Evolutionary conservation across 345 rosid genomes (phyloP).

Genomic region (Clausena lansium): DNA sequence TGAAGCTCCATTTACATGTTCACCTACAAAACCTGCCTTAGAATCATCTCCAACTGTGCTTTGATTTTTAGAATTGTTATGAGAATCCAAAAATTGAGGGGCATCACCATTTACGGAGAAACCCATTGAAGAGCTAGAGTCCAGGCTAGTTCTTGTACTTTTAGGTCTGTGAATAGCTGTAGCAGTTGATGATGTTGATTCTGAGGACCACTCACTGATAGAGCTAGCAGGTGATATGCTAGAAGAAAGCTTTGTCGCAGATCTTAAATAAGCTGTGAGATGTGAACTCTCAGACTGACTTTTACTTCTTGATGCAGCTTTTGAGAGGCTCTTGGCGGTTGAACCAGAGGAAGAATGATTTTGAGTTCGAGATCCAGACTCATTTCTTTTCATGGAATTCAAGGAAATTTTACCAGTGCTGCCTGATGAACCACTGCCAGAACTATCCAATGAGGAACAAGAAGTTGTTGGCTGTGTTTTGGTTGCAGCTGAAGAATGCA

Average conservation of each 20-base stretch:
- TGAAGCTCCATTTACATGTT: constrained; percentile 35
- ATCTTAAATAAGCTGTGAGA: constrained; percentile 41
- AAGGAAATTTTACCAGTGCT: constrained; percentile 36
- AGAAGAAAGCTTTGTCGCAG: constrained; percentile 47
- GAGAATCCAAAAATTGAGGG: constrained; percentile 33
- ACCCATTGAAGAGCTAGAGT: constrained; percentile 31
- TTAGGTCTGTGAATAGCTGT: constrained; percentile 49
- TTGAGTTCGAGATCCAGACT: constrained; percentile 27
- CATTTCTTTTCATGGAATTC: constrained; percentile 31
- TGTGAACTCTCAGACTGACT: constrained; percentile 34
- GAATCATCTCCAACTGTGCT: constrained; percentile 31
- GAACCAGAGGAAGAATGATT: constrained; percentile 33
- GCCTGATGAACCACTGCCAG: constrained; percentile 52
- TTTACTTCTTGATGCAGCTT: constrained; percentile 37
- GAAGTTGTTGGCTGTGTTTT: constrained; percentile 57
- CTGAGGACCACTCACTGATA: constrained; percentile 76
- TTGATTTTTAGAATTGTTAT: constrained; percentile 26
- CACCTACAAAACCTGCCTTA: constrained; percentile 26
- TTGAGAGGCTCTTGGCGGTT: constrained; percentile 26
- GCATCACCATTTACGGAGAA: constrained; percentile 17
- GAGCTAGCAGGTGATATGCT: constrained; percentile 66
- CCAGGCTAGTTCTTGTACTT: constrained; percentile 41
- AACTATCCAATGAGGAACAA: constrained; percentile 66
- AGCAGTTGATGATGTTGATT: constrained; percentile 50
- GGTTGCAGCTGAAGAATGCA: constrained; percentile 40